phyloP scores from a whole-genome alignment of 2,329 filamentous ascomycete genomes.

The Apiospora aurea region DNA sequence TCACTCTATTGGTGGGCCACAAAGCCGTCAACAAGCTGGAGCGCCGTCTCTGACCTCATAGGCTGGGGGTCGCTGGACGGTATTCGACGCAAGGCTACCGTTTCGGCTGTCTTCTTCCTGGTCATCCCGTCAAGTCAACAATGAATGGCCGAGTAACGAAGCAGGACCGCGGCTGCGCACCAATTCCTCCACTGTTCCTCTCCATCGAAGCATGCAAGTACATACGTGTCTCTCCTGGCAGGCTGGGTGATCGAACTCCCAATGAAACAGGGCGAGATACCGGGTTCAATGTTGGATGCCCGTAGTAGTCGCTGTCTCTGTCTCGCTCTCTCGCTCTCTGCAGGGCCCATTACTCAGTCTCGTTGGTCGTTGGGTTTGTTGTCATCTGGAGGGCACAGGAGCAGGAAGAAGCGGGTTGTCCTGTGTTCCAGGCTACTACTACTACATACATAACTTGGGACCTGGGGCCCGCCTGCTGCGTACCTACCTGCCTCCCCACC shows the following conservation, averaged over 20 bases:
- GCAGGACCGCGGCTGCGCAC: background rate
- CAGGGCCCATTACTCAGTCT: no score
- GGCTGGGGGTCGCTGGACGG: background rate
- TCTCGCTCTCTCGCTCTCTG: no score
- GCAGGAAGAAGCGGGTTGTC: no score
- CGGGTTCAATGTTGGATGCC: background rate
- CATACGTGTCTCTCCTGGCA: background rate
- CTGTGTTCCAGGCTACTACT: no score
- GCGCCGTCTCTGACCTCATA: constrained; percentile 17
- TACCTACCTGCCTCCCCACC: no score
- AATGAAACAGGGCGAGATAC: background rate
- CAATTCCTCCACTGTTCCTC: constrained; percentile 3
- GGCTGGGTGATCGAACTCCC: background rate
- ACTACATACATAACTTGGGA: no score
- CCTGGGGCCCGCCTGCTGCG: no score
- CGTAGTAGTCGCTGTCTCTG: background rate
- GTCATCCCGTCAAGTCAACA: background rate
- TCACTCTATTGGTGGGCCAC: constrained; percentile 5
- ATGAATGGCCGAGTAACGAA: constrained; percentile 21
- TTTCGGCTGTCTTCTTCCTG: constrained; percentile 7
- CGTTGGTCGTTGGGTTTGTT: no score
- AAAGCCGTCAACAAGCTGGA: background rate
- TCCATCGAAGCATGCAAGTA: background rate
- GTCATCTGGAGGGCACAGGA: no score
- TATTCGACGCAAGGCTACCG: constrained; percentile 12